Evolutionary conservation across 2,329 filamentous ascomycete genomes (phyloP).

Genomic region (Macrophomina pseudophaseolina): DNA sequence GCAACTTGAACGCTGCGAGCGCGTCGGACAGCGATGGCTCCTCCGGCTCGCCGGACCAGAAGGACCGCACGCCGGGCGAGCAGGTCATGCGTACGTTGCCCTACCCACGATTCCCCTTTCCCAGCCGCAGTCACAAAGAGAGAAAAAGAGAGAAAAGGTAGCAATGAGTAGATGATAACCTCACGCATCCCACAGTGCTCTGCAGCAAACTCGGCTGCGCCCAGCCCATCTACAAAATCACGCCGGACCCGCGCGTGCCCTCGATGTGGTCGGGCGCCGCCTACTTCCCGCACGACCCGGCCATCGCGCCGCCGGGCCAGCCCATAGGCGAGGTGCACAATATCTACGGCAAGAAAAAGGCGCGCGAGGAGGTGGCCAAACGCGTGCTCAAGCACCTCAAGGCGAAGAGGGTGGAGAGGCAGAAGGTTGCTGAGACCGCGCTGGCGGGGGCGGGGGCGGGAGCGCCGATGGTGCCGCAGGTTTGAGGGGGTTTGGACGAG

Average conservation of each 20-base stretch:
- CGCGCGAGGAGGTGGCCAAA: slow-evolving; percentile 55
- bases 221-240: slow-evolving; percentile 23
- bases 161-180: neutral
- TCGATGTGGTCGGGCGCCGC: slow-evolving; percentile 45
- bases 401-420: slow-evolving; percentile 38
- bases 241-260: slow-evolving; percentile 25
- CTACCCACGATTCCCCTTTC: neutral
- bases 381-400: slow-evolving; percentile 47
- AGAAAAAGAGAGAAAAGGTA: neutral
- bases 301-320: slow-evolving; percentile 38
- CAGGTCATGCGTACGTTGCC: slow-evolving; percentile 16
- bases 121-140: no score
- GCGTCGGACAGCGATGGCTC: neutral
- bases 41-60: neutral
- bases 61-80: slow-evolving; percentile 10
- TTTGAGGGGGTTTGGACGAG: neutral
- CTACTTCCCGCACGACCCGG: slow-evolving; percentile 35
- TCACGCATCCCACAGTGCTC: neutral
- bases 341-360: slow-evolving; percentile 55
- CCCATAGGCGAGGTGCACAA: slow-evolving; percentile 49
- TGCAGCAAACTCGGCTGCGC: slow-evolving; percentile 26
- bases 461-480: neutral
- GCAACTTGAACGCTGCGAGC: neutral
- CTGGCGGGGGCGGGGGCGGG: slow-evolving; percentile 13
- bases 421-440: slow-evolving; percentile 30